Evolutionary conservation across 1,139 yeast genomes (phyloP), one percentile per base, ranked within the genome.

Genomic region (Magnusiomyces ingens): DNA sequence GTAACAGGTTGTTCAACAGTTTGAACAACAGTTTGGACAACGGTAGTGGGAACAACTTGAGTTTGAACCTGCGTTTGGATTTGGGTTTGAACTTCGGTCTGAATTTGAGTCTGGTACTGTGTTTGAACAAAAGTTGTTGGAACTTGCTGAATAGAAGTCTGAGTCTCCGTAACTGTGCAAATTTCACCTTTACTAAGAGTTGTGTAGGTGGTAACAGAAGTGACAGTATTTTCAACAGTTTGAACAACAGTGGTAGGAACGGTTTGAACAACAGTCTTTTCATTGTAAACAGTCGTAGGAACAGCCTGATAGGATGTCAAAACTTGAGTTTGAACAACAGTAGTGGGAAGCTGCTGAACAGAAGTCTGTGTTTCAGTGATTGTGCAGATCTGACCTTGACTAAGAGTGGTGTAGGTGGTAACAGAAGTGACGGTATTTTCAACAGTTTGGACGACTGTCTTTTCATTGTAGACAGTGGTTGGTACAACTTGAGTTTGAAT

Each of bases 281-380:
- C 44, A 11, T 40, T 40, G 21, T 18, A 40, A 43, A 43, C 45
- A 6, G 50, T 48, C 12, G 45, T 44, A 6, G 47, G 21, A 5
- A 10, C 21, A 17, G 18, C 41, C 3, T 18, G 8, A 18, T 35
- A 11, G 17, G 17, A 21, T 6, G 48, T 45, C 26, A 15, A 13
- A 29, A 45, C 38, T 40, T 40, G 44, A n/a, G 46, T 43, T 37
- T 37, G 49, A 19, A 47, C 43, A 38, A 48, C 15, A 38, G 50
- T 48, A 11, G 47, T 45, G 2, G 47, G 47, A 32, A 45, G 19
- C 5, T 10, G 13, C 13, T 40, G 35, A 15, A 17, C n/a, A 22
- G 29, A 15, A 18, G 41, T 35, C 3, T 21, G 17, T 32, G 41
- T 35, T 13, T 17, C 40, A 45, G 13, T 11, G 15, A 45, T 15